Conservation (phyloP, 2,329 filamentous ascomycete genomes). For the Rhynchosporium graminicola region DNA sequence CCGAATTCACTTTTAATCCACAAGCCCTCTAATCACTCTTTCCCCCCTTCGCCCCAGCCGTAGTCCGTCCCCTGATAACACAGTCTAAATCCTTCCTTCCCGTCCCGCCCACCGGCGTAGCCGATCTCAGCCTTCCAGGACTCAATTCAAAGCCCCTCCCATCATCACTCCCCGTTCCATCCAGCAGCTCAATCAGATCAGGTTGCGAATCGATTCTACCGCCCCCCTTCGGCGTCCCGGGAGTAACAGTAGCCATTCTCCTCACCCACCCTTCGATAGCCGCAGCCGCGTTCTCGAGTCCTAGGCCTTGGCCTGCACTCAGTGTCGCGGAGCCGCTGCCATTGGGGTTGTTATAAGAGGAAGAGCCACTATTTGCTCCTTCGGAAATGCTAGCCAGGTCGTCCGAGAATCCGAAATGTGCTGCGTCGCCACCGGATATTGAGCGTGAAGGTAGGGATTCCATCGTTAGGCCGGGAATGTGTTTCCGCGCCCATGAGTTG, state of each 20-base stretch:
- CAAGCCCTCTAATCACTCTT: conserved; percentile 30
- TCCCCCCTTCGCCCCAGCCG: conserved; percentile 30
- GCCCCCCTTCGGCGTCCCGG: conserved; percentile 49
- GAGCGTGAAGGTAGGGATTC: conserved; percentile 68
- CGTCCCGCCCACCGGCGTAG: conserved; percentile 26
- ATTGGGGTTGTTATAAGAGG: conserved; percentile 42
- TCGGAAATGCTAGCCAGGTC: conserved; percentile 47
- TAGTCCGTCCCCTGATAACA: conserved; percentile 22
- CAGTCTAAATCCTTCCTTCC: conserved; percentile 29
- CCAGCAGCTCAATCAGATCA: conserved; percentile 72
- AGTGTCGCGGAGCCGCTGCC: conserved; percentile 6
- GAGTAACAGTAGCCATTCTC: conserved; percentile 70
- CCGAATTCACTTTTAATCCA: background rate
- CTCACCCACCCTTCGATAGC: conserved; percentile 89
- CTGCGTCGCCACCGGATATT: conserved; percentile 60
- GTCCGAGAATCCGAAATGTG: conserved; percentile 53
- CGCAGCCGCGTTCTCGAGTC: conserved; percentile 80
- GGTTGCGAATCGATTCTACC: conserved; percentile 48
- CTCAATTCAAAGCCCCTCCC: conserved; percentile 42
- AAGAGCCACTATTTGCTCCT: conserved; percentile 32
- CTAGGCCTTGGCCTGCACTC: conserved; percentile 41
- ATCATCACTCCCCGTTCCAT: conserved; percentile 59
- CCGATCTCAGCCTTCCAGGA: conserved; percentile 27
- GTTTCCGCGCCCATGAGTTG: conserved; percentile 80
- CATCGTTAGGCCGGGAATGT: conserved; percentile 76